Conservation (phyloP, 257 asterid genomes). For the Oldenlandia corymbosa region DNA sequence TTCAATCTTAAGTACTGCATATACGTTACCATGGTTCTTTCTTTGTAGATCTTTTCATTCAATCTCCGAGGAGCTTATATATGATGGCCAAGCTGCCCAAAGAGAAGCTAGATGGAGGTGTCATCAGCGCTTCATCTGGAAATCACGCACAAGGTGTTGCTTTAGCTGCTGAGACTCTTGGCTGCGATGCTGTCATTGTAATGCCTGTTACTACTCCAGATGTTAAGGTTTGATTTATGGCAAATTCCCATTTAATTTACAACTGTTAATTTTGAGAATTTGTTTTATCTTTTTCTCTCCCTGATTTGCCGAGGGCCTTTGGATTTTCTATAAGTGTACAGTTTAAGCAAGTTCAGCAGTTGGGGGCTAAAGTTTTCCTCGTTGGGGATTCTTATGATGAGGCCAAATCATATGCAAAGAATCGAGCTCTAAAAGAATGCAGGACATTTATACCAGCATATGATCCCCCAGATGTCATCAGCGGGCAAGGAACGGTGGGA, state of each 20-base stretch:
- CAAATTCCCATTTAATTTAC: neutral
- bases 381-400: conserved; percentile 91
- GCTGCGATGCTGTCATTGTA: conserved; percentile 67
- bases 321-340: conserved; percentile 10
- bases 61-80: conserved; percentile 96
- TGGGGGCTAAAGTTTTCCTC: conserved; percentile 89
- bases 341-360: conserved; percentile 82
- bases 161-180: conserved; percentile 61
- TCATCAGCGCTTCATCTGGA: conserved; percentile 95
- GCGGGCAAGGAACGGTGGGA: conserved; percentile 93
- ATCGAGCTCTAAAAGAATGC: conserved; percentile 56
- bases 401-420: conserved; percentile 83
- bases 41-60: conserved; percentile 71
- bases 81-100: conserved; percentile 91
- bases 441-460: conserved; percentile 85
- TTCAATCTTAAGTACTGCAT: neutral
- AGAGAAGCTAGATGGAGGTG: conserved; percentile 71
- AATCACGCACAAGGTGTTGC: conserved; percentile 99
- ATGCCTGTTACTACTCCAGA: conserved; percentile 98
- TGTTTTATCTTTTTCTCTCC: neutral
- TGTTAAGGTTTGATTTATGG: conserved; percentile 56
- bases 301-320: conserved; percentile 5
- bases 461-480: conserved; percentile 91
- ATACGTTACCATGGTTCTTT: neutral
- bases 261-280: neutral